These are phyloP conservation scores for Botryosphaeria dothidea DNA, from an alignment of 2,329 filamentous ascomycete species.

Conservation along the genomic window DNA sequence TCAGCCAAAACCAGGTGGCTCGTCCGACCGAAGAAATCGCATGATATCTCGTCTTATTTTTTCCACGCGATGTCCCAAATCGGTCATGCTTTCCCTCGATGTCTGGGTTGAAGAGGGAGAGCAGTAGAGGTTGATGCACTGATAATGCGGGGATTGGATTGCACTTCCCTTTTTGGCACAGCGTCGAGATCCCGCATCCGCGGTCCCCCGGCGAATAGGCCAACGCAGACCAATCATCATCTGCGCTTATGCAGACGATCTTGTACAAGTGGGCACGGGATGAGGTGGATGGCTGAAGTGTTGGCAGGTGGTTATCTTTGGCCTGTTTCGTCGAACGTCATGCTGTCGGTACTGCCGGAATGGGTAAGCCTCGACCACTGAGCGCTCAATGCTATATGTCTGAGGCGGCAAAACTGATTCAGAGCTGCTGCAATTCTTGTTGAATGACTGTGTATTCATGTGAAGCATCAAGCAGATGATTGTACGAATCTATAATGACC, in stretches of 20 bases:
- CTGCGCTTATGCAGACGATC: neutral
- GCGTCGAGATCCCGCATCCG: conserved; percentile 1
- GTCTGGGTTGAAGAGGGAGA: neutral
- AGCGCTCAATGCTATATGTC: neutral
- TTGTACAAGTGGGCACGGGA: neutral
- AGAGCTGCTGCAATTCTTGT: neutral
- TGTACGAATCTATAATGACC: no score
- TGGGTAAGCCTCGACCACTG: neutral
- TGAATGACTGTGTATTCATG: neutral
- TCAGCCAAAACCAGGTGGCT: neutral
- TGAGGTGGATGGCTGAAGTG: neutral
- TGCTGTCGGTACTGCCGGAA: neutral
- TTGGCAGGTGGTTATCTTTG: neutral
- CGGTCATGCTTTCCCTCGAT: neutral
- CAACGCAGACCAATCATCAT: neutral
- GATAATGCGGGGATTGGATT: conserved; percentile 19
- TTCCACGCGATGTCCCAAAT: neutral
- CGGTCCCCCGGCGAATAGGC: neutral
- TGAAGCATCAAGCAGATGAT: neutral
- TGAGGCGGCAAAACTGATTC: neutral
- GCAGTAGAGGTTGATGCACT: neutral
- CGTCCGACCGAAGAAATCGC: neutral
- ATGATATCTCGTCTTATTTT: neutral
- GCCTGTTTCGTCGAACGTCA: neutral
- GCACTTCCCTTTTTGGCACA: conserved; percentile 16